These are phyloP conservation scores for Xylariaceae sp. DNA, from an alignment of 2,329 filamentous ascomycete genomes.

Conservation along the genomic window DNA sequence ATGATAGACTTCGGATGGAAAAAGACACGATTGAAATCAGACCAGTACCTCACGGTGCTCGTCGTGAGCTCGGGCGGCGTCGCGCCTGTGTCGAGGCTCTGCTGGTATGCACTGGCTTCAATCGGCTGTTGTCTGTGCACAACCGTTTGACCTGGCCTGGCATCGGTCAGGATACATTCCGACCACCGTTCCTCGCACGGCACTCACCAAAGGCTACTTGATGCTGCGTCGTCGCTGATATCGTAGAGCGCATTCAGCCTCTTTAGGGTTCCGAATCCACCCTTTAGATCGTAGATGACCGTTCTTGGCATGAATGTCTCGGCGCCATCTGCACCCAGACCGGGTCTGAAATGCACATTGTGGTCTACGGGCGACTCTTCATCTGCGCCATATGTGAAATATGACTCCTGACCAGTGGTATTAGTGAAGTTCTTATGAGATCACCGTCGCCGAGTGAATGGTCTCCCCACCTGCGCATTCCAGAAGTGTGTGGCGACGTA, in stretches of 20 bases:
- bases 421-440: background rate
- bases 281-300: conserved; percentile 92
- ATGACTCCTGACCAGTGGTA: conserved; percentile 69
- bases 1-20: conserved; percentile 87
- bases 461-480: conserved; percentile 73
- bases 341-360: conserved; percentile 84
- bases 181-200: conserved; percentile 4
- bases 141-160: conserved; percentile 64
- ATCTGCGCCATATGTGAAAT: conserved; percentile 80
- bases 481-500: conserved; percentile 95
- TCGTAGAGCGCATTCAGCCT: conserved; percentile 90
- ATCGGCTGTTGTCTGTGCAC: conserved; percentile 69
- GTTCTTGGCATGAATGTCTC: conserved; percentile 93
- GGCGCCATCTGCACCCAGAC: conserved; percentile 75
- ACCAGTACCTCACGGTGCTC: conserved; percentile 87
- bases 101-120: conserved; percentile 71
- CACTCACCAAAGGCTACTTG: conserved; percentile 39
- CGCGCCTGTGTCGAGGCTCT: conserved; percentile 70
- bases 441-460: background rate
- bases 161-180: conserved; percentile 1
- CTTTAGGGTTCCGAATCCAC: conserved; percentile 82
- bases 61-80: conserved; percentile 62
- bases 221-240: conserved; percentile 34
- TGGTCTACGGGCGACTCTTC: conserved; percentile 71
- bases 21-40: conserved; percentile 89